Conservation (phyloP, 306 rosid genomes). For the Gastrolobium bilobum region DNA sequence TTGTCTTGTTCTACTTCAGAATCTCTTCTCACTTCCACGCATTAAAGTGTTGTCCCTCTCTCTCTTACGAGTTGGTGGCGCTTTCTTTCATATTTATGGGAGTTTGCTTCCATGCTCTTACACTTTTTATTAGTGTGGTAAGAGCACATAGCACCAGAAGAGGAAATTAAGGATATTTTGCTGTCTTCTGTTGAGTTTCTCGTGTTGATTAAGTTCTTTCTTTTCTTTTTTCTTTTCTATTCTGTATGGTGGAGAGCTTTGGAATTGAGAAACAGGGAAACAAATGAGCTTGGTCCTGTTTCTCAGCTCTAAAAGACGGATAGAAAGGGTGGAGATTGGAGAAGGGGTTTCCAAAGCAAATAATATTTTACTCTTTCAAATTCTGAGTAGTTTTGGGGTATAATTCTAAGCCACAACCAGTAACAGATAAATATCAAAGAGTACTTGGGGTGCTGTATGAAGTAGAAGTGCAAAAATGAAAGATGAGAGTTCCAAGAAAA, state of each 20-base stretch:
- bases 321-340: conserved; percentile 54
- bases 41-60: conserved; percentile 62
- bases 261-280: conserved; percentile 26
- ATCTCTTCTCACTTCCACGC: conserved; percentile 91
- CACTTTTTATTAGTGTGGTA: conserved; percentile 48
- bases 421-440: conserved; percentile 44
- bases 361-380: conserved; percentile 44
- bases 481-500: conserved; percentile 89
- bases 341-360: conserved; percentile 37
- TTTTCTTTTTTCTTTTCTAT: not conserved
- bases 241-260: not conserved
- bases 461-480: conserved; percentile 81
- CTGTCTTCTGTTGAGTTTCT: conserved; percentile 37
- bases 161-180: conserved; percentile 47
- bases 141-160: conserved; percentile 48
- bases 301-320: conserved; percentile 19
- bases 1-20: conserved; percentile 89
- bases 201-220: not conserved
- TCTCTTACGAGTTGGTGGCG: conserved; percentile 43
- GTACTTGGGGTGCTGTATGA: conserved; percentile 65
- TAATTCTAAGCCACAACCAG: conserved; percentile 51
- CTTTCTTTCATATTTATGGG: conserved; percentile 60
- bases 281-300: conserved; percentile 49
- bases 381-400: conserved; percentile 44
- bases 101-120: conserved; percentile 52